A percentile compares a stretch with the other conserved stretches of the same genome.
Evolutionary conservation across 495 filamentous ascomycete genomes (phyloP).

Genomic region (Parachaetomium inaequale): DNA sequence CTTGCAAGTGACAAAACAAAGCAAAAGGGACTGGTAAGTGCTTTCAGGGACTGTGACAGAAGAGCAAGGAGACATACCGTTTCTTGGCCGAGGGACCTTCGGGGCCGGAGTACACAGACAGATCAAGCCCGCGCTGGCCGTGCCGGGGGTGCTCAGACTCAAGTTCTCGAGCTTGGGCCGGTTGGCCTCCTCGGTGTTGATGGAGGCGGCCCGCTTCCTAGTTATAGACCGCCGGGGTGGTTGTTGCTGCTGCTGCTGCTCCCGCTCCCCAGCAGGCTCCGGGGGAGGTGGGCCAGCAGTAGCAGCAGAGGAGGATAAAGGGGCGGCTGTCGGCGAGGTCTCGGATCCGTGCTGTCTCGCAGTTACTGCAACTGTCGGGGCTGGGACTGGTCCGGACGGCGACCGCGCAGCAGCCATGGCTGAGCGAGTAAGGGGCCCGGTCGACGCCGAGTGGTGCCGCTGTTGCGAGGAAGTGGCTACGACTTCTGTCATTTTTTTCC

Average conservation of each 20-base stretch:
- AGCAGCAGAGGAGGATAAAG: slow-evolving; percentile 1
- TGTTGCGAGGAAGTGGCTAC: slow-evolving; percentile 19
- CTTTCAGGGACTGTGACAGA: neutral
- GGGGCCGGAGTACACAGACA: slow-evolving; percentile 93
- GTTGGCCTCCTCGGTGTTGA: slow-evolving; percentile 46
- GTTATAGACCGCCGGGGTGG: slow-evolving; percentile 25
- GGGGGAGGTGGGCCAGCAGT: neutral
- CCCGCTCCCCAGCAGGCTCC: neutral
- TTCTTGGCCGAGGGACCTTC: slow-evolving; percentile 90
- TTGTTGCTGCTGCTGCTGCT: no score
- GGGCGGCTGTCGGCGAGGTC: neutral
- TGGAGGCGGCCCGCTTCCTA: slow-evolving; percentile 48
- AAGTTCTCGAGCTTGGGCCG: slow-evolving; percentile 42
- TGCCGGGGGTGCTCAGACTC: slow-evolving; percentile 36
- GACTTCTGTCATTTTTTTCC: slow-evolving; percentile 32
- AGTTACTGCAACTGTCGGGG: no score
- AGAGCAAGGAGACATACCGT: slow-evolving; percentile 57
- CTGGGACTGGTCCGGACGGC: slow-evolving; percentile 12
- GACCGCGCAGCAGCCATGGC: slow-evolving; percentile 27
- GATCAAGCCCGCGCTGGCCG: slow-evolving; percentile 42
- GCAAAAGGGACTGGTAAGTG: slow-evolving; percentile 23
- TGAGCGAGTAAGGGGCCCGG: slow-evolving; percentile 26
- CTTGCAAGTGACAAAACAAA: neutral
- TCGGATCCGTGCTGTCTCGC: slow-evolving; percentile 13
- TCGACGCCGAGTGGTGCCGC: slow-evolving; percentile 10